Base-by-base conservation (phyloP, 306 rosid species). In the Begonia peltatifolia region DNA sequence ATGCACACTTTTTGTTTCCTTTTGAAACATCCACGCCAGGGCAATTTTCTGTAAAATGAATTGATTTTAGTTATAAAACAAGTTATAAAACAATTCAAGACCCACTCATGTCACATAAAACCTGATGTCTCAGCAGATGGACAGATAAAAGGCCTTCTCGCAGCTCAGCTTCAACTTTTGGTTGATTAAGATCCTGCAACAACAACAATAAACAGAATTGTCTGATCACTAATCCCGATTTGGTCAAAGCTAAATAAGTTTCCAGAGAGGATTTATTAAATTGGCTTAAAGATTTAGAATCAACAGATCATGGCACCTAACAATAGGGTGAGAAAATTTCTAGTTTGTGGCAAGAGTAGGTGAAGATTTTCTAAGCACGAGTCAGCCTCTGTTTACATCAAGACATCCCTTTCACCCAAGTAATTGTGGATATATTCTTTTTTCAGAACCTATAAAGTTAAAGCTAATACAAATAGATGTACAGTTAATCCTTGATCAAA, bases 121-220 rank as follows among this genome's bases (percentile, higher is more conserved):
- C 99, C 99, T 90, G 99, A 74, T 86, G 99, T 60, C 94, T 80
- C 57, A 90, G 57, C 73, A 90, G 95, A 59, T 88, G 66, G 63
- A 90, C 95, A 30, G 95, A 83, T 71, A 90, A 55, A 59, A 80
- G 68, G 52, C 95, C 95, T 48, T 79, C 79, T n/a, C 92, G 92
- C 64, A 90, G 60, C 58, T 30, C 63, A 52, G 68, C 70, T 74
- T 90, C 99, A 16, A 59, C 41, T 77, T 76, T 83, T 55, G 82
- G 90, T 65, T 79, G 95, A 69, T 78, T 80, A 51, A 90, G 81
- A 66, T 90, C 95, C 99, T 90, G 84, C 69, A 55, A 55, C 23
- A 78, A 68, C 51, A 74, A 76, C 72, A 69, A 22, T 57, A 61
- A 54, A 10, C 48, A 44, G 9, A 11, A 44, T 44, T n/a, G 6